phyloP scores from a whole-genome alignment of 164 flowering plant species.

The Litsea cubeba region DNA sequence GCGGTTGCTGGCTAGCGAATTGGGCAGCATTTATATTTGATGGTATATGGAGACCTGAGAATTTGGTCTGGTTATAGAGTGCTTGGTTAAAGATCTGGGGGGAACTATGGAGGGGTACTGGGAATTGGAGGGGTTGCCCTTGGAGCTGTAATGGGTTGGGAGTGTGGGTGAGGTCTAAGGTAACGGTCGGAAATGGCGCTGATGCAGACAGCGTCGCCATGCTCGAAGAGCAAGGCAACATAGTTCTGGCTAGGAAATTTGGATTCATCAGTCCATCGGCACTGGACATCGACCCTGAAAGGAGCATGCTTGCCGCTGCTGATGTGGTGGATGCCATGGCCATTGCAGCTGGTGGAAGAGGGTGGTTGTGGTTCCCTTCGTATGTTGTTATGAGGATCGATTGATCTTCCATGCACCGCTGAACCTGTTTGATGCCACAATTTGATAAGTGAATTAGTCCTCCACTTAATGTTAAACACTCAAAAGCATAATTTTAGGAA shows the following conservation, averaged over 20 bases:
- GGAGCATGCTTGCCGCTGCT: conserved; percentile 65
- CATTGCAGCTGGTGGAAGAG: conserved; percentile 83
- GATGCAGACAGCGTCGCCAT: conserved; percentile 82
- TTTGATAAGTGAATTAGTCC: conserved; percentile 5
- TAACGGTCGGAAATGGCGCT: conserved; percentile 79
- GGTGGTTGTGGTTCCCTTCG: conserved; percentile 86
- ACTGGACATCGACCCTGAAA: conserved; percentile 76
- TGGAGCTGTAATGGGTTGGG: conserved; percentile 48
- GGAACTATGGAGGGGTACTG: conserved; percentile 34
- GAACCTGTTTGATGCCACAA: conserved; percentile 39
- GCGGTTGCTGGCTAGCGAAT: conserved; percentile 35
- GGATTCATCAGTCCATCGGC: conserved; percentile 59
- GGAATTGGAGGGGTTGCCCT: conserved; percentile 46
- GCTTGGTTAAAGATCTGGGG: conserved; percentile 49
- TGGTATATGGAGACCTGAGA: no score
- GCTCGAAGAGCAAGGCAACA: conserved; percentile 50
- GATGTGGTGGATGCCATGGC: conserved; percentile 83
- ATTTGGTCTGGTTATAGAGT: conserved; percentile 59
- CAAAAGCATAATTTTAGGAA: background rate
- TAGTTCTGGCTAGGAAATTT: conserved; percentile 39
- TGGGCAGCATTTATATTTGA: no score
- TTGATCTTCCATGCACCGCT: conserved; percentile 75
- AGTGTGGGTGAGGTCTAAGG: conserved; percentile 62
- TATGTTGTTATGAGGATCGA: conserved; percentile 64
- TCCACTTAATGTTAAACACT: background rate